Percentiles rank a stretch among this genome's conserved stretches.
Conservation (phyloP, 2,329 filamentous ascomycete species). For the Ophiostoma fasciatum region DNA sequence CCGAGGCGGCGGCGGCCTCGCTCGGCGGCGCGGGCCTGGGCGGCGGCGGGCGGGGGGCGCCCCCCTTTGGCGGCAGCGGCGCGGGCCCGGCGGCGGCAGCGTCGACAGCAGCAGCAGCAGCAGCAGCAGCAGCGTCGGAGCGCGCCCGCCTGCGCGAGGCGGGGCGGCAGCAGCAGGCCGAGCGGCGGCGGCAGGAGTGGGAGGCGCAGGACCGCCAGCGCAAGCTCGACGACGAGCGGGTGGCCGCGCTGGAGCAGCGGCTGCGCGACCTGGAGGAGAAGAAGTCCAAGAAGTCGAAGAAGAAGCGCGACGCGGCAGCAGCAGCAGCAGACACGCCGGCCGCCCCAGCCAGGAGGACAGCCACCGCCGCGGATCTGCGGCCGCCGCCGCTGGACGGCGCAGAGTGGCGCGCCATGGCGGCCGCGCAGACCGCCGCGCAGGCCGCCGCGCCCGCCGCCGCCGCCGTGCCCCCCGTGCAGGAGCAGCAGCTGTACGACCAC, state of each 20-base stretch:
- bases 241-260: constrained; percentile 28
- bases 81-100: neutral
- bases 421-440: neutral
- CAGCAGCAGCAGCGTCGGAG: constrained; percentile 13
- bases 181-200: constrained; percentile 24
- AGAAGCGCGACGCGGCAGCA: constrained; percentile 17
- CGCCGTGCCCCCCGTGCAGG: constrained; percentile 2
- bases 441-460: too few relatives aligned
- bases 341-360: neutral
- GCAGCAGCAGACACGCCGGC: neutral
- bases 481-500: constrained; percentile 10
- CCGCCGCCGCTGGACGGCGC: neutral
- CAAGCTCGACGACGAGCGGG: constrained; percentile 24
- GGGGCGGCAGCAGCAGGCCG: constrained; percentile 23
- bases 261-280: constrained; percentile 27
- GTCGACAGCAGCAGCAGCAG: neutral
- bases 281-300: too few relatives aligned
- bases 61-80: constrained; percentile 4
- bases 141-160: constrained; percentile 19
- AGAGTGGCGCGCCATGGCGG: neutral
- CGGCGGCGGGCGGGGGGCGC: neutral
- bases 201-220: constrained; percentile 27
- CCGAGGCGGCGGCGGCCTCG: constrained; percentile 60
- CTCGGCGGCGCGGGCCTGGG: constrained; percentile 20
- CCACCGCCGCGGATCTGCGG: too few relatives aligned